Evolutionary conservation across 768 basidiomycete genomes (phyloP).

Genomic region (Lactarius sanguifluus): DNA sequence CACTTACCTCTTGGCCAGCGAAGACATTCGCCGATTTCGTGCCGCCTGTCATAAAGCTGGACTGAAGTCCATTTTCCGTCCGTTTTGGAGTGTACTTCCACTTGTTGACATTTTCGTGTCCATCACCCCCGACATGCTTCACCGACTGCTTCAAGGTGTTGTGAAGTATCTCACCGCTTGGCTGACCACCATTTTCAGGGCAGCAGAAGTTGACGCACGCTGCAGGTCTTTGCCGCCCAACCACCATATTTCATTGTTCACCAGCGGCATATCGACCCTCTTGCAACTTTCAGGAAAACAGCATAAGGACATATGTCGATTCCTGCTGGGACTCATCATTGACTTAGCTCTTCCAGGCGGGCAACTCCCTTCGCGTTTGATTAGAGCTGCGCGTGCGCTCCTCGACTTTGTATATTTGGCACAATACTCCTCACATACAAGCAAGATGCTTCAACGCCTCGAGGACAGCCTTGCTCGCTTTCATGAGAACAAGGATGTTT

Average conservation of each 20-base stretch:
- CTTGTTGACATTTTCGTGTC: not conserved
- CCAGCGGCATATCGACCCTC: slow-evolving; percentile 30
- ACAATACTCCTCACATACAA: not conserved
- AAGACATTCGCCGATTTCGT: not conserved
- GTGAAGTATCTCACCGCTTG: too few relatives aligned
- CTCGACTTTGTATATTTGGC: not conserved
- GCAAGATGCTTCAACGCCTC: slow-evolving; percentile 33
- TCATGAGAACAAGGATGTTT: too few relatives aligned
- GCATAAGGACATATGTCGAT: slow-evolving; percentile 30
- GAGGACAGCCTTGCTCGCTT: too few relatives aligned
- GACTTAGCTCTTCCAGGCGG: not conserved
- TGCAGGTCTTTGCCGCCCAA: slow-evolving; percentile 30
- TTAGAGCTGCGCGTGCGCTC: slow-evolving; percentile 30
- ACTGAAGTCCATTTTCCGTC: slow-evolving; percentile 15
- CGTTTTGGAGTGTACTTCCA: slow-evolving; percentile 16
- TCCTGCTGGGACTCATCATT: not conserved
- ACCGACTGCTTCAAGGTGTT: not conserved
- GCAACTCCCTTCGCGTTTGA: not conserved
- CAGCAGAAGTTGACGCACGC: slow-evolving; percentile 29
- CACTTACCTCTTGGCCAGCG: not conserved
- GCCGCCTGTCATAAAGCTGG: not conserved
- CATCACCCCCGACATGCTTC: not conserved
- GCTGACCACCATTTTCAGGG: not conserved
- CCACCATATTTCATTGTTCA: slow-evolving; percentile 31
- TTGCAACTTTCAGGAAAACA: slow-evolving; percentile 32